Evolutionary conservation across 352 stramenopile species (phyloP), one percentile per base, ranked within the genome.

Genomic region (Globisporangium cederbergense): DNA sequence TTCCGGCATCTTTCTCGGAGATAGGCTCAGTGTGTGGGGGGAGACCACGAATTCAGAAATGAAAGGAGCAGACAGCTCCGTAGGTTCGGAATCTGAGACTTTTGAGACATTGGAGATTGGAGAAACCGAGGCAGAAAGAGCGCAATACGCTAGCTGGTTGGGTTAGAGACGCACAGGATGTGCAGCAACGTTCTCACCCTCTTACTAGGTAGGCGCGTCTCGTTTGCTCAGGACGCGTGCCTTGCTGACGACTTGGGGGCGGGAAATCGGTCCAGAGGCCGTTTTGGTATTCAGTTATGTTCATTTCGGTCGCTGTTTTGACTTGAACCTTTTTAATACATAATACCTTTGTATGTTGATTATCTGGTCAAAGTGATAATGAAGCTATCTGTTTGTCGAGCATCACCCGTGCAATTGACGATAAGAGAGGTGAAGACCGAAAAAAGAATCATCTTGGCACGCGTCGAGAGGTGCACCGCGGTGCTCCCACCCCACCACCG

Each of bases 11-110:
- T 1, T 57, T 14, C 8, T 7, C 3, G 13, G 11, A 34, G 11
- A n/a, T 1, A 25, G 50, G 32, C 16, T 53, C 4, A 53, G 11
- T 53, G 49, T 57, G 51, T 56, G 50, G 51, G 20, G 6, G 51
- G 51, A 57, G 51, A 40, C 50, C 25, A 56, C 50, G 50, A 57
- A 57, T 57, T 20, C 51, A 42, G 28, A 42, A 57, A 25, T 57
- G 51, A 57, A 9, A 9, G 16, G 50, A 18, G 18, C 50, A 14
- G 25, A 34, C 9, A 54, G 5, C 9, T 30, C 25, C 11, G 45
- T 30, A 51, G 43, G 8, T 22, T 9, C 36, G 9, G 9, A 40
- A 11, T 9, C 36, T 13, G 36, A 40, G 9, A 11, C 36, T 13
- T 40, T 40, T 40, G 36, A 40, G 36, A 40, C 9, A 40, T 13